Base-by-base conservation (phyloP, 2,329 filamentous ascomycete genomes). In the Neofusicoccum laricinum region DNA sequence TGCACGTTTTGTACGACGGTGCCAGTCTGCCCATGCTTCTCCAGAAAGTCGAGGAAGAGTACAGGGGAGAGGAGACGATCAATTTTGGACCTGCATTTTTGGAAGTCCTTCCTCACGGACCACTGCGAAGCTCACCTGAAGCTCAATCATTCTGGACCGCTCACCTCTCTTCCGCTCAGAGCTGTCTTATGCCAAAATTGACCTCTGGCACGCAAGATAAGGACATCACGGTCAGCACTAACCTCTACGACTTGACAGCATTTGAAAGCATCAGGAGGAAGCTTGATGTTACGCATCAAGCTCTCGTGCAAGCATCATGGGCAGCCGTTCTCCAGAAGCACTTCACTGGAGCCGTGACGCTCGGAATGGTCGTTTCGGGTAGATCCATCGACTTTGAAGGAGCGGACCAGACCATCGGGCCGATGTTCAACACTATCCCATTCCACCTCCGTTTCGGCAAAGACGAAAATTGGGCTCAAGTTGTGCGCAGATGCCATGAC, bases 341-440 rank as follows among this genome's bases (percentile, higher is more conserved):
- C 66, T 78, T 84, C 32, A 72, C 76, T 2, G 72, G 76, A 15
- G 75, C 81, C 6, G 77, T 85, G 1, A 85, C 86, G 0, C 80
- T 93, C 14, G 94, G 94, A 0, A 79, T 96, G 19, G 84, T 97
- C 12, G 84, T 91, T 0, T 95, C 93, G 6, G 94, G 93, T 0
- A 85, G 93, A 65, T 85, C 87, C 0, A 85, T 96, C 4, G 85
- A 90, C 48, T 77, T 92, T 12, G 83, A 88, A 7, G 81, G 81
- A 1, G 84, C 88, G 1, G 89, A 93, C 51, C 72, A 81, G 21
- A 85, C 91, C 0, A 84, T 95, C 46, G 94, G 93, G 0, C 93
- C 94, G 0, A 78, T 97, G 19, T 96, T 97, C 82, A 97, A 97
- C 72, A 97, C 93, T 0, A 80, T 97, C 1, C 92, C 93, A 0